Base-by-base conservation (phyloP, 139 green algal species). In the Limnomonas spitsbergensis region DNA sequence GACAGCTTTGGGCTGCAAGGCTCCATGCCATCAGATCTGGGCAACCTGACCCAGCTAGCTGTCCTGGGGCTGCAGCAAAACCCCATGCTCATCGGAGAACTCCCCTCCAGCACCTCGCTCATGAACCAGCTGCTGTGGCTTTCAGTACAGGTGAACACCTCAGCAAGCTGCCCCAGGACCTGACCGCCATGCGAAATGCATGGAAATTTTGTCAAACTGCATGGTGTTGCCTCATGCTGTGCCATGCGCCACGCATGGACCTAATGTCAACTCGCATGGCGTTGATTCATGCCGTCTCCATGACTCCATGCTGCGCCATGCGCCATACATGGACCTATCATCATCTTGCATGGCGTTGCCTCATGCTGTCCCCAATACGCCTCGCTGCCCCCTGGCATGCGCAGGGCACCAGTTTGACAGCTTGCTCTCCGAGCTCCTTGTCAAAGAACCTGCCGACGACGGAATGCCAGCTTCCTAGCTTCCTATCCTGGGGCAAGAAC, bases 91-190 rank as follows among this genome's bases (percentile, higher is more conserved):
- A 7, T 24, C 0, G 82, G 77, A 0, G 27, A 1, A 1, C 67
- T 86, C 3, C 82, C 82, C 0, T 24, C 68, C 6, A 32, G 7
- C 35, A 42, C 35, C 3, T 37, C 69, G 6, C 9, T 35, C 2
- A 34, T 86, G 26, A 0, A 38, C 14, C 52, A 78, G 37, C 32
- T 86, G 32, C 68, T 83, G 34, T 86, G 78, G 77, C n/a, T 83
- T 47, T 83, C 77, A 0, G 77, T 86, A 40, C 42, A 75, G 80
- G 80, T 84, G 53, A 38, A 66, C 7, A 69, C n/a, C n/a, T n/a
- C n/a, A n/a, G n/a, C n/a, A n/a, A n/a, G n/a, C n/a, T 71, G 38
- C n/a, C 20, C 53, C 29, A 31, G 47, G 47, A 24, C 3, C 72
- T 56, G 37, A 24, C 3, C 53, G 2, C 9, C 37, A 3, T 34